A percentile compares a stretch with the other conserved stretches of the same genome.
Evolutionary conservation across 129 eudicot genomes (phyloP).

Genomic region (Tanacetum coccineum): DNA sequence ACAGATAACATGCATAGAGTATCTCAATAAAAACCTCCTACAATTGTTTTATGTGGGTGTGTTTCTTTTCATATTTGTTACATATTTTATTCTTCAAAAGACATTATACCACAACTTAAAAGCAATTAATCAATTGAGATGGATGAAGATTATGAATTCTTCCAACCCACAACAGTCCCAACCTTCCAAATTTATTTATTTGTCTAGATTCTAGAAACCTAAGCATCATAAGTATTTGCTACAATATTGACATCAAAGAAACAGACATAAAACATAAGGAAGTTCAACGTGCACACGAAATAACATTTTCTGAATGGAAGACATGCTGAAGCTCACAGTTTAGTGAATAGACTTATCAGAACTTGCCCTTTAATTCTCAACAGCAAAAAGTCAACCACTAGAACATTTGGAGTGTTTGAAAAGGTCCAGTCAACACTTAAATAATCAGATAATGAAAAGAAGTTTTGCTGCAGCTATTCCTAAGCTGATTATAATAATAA

Average conservation of each 20-base stretch:
- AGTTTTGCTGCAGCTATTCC: too few relatives aligned
- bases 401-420: too few relatives aligned
- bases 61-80: background rate
- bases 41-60: background rate
- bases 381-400: background rate
- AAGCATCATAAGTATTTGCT: background rate
- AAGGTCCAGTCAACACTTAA: too few relatives aligned
- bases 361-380: background rate
- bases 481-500: too few relatives aligned
- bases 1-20: background rate
- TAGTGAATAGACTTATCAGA: background rate
- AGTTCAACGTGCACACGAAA: background rate
- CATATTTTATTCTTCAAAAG: background rate
- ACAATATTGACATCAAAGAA: background rate
- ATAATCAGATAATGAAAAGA: too few relatives aligned
- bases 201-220: background rate
- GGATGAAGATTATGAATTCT: background rate
- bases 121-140: slow-evolving; percentile 11
- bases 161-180: background rate
- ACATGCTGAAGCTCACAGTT: background rate
- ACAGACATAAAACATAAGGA: background rate
- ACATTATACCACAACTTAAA: background rate
- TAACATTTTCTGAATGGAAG: background rate
- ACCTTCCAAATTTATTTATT: background rate
- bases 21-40: background rate